Base-by-base conservation (phyloP, 2,329 filamentous ascomycete genomes). In the Ilyonectria mors-panacis region DNA sequence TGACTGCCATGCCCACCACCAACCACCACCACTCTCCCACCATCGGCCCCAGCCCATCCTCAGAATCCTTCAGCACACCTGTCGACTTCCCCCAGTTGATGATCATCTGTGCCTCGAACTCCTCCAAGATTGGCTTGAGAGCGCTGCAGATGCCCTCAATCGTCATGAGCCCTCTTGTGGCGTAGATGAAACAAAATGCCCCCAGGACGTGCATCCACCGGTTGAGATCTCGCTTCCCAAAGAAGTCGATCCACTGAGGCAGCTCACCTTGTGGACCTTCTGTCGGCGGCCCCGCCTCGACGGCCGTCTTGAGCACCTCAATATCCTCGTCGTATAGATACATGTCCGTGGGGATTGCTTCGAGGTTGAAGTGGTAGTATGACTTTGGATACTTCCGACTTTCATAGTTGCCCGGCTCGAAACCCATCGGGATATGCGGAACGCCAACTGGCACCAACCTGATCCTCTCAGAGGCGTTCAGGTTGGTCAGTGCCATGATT, bases 161-260 rank as follows among this genome's bases (percentile, higher is more conserved):
- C 2, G 83, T 85, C 69, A 89, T 82, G 1, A 89, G 87, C 0
- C 91, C 88, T 63, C 91, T 85, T 19, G 88, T 89, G 1, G 91
- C 89, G 37, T 93, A 79, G 33, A 87, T 82, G 67, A 93, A 89
- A 37, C 90, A 82, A 2, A 93, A 84, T 6, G 89, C 86, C 5
- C 88, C 86, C 5, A 94, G 77, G 12, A 92, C 84, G 69, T 89
- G 86, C 60, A 87, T 85, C 91, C 93, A 94, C 61, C 90, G 85
- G 0, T 82, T 79, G n/a, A 78, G 78, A 66, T 93, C 86, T 1
- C 88, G 73, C 6, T 86, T 81, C 8, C 88, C 90, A 67, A 92
- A 88, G 66, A 94, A 89, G 77, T 92, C 91, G 59, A 89, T 87
- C 93, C 93, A 95, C 59, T 93, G 86, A 0, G 93, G 93, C 4